Conservation (phyloP, 495 filamentous ascomycete species). For the Lophiostoma macrostomum region DNA sequence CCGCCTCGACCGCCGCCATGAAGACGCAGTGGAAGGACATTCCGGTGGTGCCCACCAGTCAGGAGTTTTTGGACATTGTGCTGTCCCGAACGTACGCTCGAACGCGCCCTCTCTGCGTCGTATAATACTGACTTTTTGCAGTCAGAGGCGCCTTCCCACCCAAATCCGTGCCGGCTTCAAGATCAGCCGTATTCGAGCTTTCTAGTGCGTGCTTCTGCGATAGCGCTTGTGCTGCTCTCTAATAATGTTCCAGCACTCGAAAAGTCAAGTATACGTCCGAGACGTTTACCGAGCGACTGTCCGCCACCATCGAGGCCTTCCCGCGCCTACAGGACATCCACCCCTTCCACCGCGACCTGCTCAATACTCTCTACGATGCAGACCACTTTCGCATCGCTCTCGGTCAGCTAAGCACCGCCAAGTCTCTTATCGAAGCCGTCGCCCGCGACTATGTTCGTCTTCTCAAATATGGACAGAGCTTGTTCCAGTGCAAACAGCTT, state of each 20-base stretch:
- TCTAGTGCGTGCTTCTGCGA: conserved; percentile 8
- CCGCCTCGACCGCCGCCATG: conserved; percentile 43
- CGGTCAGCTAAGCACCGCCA: conserved; percentile 91
- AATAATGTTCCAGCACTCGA: conserved; percentile 57
- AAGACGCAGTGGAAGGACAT: conserved; percentile 78
- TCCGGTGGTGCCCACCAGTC: conserved; percentile 83
- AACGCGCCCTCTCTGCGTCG: too few species aligned
- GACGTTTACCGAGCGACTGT: conserved; percentile 92
- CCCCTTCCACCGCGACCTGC: conserved; percentile 87
- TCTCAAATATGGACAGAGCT: conserved; percentile 90
- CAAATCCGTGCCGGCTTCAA: conserved; percentile 96
- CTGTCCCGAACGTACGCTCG: conserved; percentile 55
- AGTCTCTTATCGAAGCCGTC: conserved; percentile 93
- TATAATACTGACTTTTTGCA: conserved; percentile 52
- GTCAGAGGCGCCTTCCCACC: conserved; percentile 89
- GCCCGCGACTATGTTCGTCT: conserved; percentile 90
- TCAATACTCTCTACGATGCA: conserved; percentile 88
- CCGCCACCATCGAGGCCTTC: conserved; percentile 84
- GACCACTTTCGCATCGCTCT: conserved; percentile 97
- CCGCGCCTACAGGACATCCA: conserved; percentile 93
- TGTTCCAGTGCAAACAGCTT: conserved; percentile 94
- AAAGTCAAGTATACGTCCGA: conserved; percentile 99
- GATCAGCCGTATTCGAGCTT: conserved; percentile 88
- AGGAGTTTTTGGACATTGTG: conserved; percentile 97
- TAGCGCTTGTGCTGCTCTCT: not conserved